These are phyloP conservation scores for Akanthomyces muscarius DNA, from an alignment of 2,329 filamentous ascomycete genomes.

Conservation along the genomic window DNA sequence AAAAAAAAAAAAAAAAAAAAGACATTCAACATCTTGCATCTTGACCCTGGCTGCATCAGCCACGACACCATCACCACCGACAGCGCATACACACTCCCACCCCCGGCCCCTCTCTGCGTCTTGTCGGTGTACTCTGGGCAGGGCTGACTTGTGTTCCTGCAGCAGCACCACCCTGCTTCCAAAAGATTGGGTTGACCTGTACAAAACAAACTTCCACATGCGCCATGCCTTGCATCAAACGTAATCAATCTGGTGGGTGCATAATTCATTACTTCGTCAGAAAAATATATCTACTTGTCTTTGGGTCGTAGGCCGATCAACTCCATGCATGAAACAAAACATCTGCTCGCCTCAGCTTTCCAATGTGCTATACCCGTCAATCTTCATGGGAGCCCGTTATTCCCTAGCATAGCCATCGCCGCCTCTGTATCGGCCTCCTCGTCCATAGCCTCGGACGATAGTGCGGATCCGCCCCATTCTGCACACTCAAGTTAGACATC, in stretches of 20 bases:
- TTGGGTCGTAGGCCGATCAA: neutral
- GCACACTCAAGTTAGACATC: slow-evolving; percentile 16
- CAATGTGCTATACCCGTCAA: neutral
- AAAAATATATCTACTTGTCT: neutral
- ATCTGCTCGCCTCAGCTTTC: neutral
- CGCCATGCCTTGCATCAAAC: too few species aligned
- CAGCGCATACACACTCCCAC: too few species aligned
- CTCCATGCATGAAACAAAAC: neutral
- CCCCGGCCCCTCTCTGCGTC: neutral
- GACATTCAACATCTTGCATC: too few species aligned
- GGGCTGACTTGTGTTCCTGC: neutral
- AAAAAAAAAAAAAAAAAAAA: too few species aligned
- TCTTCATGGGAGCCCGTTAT: neutral
- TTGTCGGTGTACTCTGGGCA: neutral
- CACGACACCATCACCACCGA: too few species aligned
- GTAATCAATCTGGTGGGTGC: neutral
- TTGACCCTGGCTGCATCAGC: neutral
- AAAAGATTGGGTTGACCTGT: neutral
- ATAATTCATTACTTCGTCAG: slow-evolving; percentile 10
- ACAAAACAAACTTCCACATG: neutral
- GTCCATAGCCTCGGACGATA: slow-evolving; percentile 53
- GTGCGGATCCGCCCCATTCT: slow-evolving; percentile 55
- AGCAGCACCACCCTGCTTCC: neutral
- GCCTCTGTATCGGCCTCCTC: slow-evolving; percentile 1
- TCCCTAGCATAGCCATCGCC: neutral